phyloP scores from a whole-genome alignment of 345 rosid species.

The Melaleuca alternifolia region DNA sequence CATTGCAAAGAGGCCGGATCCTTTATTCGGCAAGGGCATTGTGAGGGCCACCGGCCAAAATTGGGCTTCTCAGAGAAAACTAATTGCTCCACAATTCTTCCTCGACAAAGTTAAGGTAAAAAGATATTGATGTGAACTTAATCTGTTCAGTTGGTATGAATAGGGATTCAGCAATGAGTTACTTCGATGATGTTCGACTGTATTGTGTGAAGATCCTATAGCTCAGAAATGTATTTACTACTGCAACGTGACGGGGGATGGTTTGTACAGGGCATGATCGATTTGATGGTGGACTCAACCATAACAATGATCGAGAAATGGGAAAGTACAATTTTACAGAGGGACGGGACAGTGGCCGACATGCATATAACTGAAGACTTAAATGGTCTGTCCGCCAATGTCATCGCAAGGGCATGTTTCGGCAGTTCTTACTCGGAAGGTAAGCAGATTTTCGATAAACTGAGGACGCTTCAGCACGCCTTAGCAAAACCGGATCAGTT shows the following conservation, averaged over 20 bases:
- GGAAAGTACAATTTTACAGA: conserved; percentile 1
- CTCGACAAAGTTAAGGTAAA: conserved; percentile 17
- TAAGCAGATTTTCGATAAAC: conserved; percentile 8
- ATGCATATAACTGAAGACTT: conserved; percentile 9
- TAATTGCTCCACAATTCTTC: conserved; percentile 23
- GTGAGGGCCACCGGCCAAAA: conserved; percentile 6
- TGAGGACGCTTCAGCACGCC: conserved; percentile 6
- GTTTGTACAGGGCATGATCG: conserved; percentile 6
- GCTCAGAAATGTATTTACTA: not conserved
- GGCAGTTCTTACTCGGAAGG: conserved; percentile 15
- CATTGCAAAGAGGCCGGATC: not conserved
- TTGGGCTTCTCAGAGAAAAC: conserved; percentile 20
- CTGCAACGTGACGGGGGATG: not conserved
- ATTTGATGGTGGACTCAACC: conserved; percentile 16
- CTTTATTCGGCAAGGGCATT: conserved; percentile 22
- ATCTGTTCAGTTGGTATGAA: not conserved
- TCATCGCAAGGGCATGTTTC: conserved; percentile 20
- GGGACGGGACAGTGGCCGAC: conserved; percentile 6
- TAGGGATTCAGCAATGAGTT: not conserved
- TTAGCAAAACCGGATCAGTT: conserved; percentile 7
- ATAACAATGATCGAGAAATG: conserved; percentile 1
- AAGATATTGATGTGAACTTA: not conserved
- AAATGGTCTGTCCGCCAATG: conserved; percentile 8
- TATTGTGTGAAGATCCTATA: not conserved
- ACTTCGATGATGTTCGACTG: not conserved